A percentile compares a stretch with the other conserved stretches of the same genome.
These are phyloP conservation scores for Hymenoscyphus linearis DNA, from an alignment of 2,329 filamentous ascomycete genomes.

Conservation along the genomic window DNA sequence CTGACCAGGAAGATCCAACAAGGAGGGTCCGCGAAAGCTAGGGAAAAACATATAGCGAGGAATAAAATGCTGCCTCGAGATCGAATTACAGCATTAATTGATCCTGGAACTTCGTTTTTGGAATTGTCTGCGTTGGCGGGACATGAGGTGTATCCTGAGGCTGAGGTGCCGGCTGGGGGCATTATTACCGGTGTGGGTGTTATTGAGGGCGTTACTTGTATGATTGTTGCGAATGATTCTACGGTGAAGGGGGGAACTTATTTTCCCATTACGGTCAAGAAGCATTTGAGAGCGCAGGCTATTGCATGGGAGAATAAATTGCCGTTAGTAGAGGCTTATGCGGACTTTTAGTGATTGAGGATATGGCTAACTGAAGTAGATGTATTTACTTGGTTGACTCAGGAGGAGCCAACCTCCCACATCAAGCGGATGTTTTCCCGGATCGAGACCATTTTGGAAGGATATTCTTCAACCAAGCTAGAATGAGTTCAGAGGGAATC, in stretches of 20 bases:
- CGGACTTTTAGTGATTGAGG: constrained; percentile 8
- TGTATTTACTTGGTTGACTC: constrained; percentile 97
- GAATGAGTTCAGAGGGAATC: constrained; percentile 84
- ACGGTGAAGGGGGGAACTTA: constrained; percentile 97
- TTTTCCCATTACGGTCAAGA: constrained; percentile 95
- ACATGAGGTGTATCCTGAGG: constrained; percentile 77
- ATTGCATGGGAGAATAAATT: constrained; percentile 83
- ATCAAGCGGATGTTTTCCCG: constrained; percentile 94
- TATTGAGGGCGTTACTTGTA: constrained; percentile 84
- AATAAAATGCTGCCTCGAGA: constrained; percentile 95
- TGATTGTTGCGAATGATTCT: constrained; percentile 93
- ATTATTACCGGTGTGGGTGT: constrained; percentile 91
- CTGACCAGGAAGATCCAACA: constrained; percentile 67
- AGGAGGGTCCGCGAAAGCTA: constrained; percentile 75
- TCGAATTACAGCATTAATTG: constrained; percentile 78
- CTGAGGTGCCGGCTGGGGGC: constrained; percentile 82
- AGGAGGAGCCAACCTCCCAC: constrained; percentile 88
- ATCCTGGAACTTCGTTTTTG: constrained; percentile 84
- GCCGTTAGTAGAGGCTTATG: constrained; percentile 45
- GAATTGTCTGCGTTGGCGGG: constrained; percentile 92
- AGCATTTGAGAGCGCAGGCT: constrained; percentile 87
- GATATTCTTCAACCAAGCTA: constrained; percentile 96
- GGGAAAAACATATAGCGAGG: constrained; percentile 78
- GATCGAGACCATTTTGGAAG: constrained; percentile 89
- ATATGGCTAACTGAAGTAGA: constrained; percentile 32